Conservation (phyloP, 345 rosid genomes). For the Populus nigra region DNA sequence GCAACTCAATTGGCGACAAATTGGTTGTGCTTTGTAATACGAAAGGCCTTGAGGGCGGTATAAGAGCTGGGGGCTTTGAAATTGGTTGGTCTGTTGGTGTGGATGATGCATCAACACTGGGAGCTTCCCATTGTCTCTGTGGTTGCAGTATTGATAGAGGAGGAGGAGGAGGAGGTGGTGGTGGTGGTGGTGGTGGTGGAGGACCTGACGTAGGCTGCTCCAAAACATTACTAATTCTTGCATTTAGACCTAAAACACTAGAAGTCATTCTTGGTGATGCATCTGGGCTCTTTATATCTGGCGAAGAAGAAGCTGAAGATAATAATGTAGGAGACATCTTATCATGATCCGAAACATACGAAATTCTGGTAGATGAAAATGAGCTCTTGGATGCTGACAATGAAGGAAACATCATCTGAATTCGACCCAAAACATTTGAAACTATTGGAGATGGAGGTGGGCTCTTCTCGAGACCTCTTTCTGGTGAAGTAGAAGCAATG, state of each 20-base stretch:
- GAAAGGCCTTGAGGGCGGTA: constrained; percentile 69
- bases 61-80: constrained; percentile 54
- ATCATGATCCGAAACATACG: constrained; percentile 32
- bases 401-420: constrained; percentile 31
- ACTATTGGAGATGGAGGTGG: constrained; percentile 18
- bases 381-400: constrained; percentile 37
- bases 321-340: constrained; percentile 33
- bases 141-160: constrained; percentile 23
- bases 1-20: constrained; percentile 45
- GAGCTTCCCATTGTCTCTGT: constrained; percentile 29
- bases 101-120: constrained; percentile 16
- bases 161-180: constrained; percentile 29
- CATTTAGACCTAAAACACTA: constrained; percentile 26
- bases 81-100: constrained; percentile 39
- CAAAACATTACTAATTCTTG: constrained; percentile 25
- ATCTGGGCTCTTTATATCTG: constrained; percentile 37
- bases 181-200: constrained; percentile 32
- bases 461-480: constrained; percentile 23
- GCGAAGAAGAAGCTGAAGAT: constrained; percentile 50
- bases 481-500: constrained; percentile 53
- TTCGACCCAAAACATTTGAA: constrained; percentile 33
- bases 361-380: constrained; percentile 47
- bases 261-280: constrained; percentile 30
- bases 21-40: constrained; percentile 39
- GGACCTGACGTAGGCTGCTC: constrained; percentile 34